phyloP scores from a whole-genome alignment of 2,329 filamentous ascomycete species.

The Trichothecium roseum region DNA sequence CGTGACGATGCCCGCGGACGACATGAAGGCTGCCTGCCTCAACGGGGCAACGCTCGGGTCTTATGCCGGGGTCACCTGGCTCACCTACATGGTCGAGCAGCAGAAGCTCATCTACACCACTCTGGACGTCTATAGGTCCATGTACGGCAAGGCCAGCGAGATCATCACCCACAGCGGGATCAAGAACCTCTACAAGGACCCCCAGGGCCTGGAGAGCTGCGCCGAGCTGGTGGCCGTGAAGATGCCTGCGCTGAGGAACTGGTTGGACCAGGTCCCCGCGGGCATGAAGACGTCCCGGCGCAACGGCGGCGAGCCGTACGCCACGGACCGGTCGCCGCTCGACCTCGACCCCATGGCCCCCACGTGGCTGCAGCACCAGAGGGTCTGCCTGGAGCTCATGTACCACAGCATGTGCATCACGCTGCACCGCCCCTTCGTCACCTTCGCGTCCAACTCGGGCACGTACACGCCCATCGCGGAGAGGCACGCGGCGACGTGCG shows the following conservation, averaged over 20 bases:
- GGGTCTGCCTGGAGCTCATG: constrained; percentile 28
- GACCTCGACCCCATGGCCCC: constrained; percentile 21
- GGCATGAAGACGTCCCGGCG: constrained; percentile 25
- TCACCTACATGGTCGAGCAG: constrained; percentile 9
- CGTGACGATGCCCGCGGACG: constrained; percentile 21
- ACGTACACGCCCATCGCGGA: constrained; percentile 11
- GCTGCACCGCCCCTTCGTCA: constrained; percentile 28
- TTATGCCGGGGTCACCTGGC: constrained; percentile 11
- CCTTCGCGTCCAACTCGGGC: constrained; percentile 15
- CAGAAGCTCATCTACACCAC: constrained; percentile 8
- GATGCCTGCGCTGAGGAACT: constrained; percentile 17
- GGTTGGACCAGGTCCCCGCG: constrained; percentile 21
- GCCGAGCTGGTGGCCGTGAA: constrained; percentile 15
- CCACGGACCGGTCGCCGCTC: constrained; percentile 22
- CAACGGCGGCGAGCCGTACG: constrained; percentile 21
- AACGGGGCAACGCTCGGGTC: constrained; percentile 8
- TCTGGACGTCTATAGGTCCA: constrained; percentile 15
- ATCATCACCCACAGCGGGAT: neutral
- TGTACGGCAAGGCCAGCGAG: constrained; percentile 15
- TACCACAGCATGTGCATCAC: constrained; percentile 29
- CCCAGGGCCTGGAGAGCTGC: constrained; percentile 13
- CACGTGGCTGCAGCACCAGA: constrained; percentile 29
- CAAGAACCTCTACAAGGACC: constrained; percentile 11
- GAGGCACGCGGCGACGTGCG: constrained; percentile 13
- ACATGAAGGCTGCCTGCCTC: constrained; percentile 6